Base-by-base conservation (phyloP, 2,329 filamentous ascomycete species). In the Aspergillus terreus region DNA sequence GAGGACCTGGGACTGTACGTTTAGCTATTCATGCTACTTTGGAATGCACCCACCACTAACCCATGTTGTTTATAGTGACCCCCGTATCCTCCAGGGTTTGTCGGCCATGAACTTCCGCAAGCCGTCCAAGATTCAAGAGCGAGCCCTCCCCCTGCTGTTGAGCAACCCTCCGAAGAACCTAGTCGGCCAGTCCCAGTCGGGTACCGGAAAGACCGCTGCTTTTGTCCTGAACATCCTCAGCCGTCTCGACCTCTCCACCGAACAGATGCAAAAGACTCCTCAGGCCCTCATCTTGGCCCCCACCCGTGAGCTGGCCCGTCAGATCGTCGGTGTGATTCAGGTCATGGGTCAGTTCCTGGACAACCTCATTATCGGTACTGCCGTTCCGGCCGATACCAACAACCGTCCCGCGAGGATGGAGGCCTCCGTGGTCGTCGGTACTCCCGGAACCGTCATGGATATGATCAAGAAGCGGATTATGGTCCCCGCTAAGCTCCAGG, bases 121-220 rank as follows among this genome's bases (percentile, higher is more conserved):
- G 73, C 94, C 94, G 0, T 97, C 94, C 51, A 99, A 99, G 77
- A 95, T 99, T 59, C 94, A 99, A 76, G 94, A 96, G 72, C 90
- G 87, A 62, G 94, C 94, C 1, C 82, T 99, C 15, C 94, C 94
- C 25, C 80, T 99, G 50, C 87, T 99, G 66, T 82, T 99, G 57
- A 77, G 82, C 62, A 79, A 96, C 66, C 92, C 94, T n/a, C 87
- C 92, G 0, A 81, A 81, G 58, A 97, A 97, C 73, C 88, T 99
- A 82, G 92, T 99, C 66, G 94, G 92, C 3, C 94, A 99, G 74
- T 99, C 94, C n/a, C 94, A 99, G 72, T 99, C 94, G 2, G 94
- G 94, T 62, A 99, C 94, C 17, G 94, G 94, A 66, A 99, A 99
- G 79, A 99, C 94, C 0, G 94, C 92, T 17, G 94, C 94, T 19